A percentile compares a stretch with the other conserved stretches of the same genome.
These are phyloP conservation scores for Aspergillus felis DNA, from an alignment of 2,329 filamentous ascomycete genomes.

Conservation along the genomic window DNA sequence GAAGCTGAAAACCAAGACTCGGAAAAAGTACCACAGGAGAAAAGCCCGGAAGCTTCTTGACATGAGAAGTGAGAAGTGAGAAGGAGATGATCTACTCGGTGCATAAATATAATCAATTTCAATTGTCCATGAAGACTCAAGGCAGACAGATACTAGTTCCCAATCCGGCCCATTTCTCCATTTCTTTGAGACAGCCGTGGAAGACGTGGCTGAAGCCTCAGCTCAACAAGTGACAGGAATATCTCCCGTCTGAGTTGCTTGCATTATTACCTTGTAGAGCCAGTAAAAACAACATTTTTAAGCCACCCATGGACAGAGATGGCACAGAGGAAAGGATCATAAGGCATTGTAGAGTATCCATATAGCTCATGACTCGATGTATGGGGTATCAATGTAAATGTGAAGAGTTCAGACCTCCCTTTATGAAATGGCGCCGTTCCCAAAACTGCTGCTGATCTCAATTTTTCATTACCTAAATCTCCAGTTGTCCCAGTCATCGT, in stretches of 20 bases:
- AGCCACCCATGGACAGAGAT: not conserved
- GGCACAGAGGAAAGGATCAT: conserved; percentile 11
- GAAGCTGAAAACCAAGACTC: conserved; percentile 21
- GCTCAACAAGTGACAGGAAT: not conserved
- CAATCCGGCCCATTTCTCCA: not conserved
- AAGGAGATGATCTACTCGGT: not conserved
- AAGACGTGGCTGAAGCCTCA: not conserved
- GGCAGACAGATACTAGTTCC: not conserved
- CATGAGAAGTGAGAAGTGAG: not conserved
- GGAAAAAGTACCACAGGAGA: conserved; percentile 5
- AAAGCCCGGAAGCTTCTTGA: conserved; percentile 2
- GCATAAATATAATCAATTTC: not conserved
- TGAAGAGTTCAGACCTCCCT: conserved; percentile 22
- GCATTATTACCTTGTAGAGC: not conserved
- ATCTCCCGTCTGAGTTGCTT: not conserved
- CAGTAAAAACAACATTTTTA: not conserved
- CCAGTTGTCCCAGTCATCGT: conserved; percentile 45
- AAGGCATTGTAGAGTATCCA: conserved; percentile 15
- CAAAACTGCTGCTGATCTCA: conserved; percentile 14
- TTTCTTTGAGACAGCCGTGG: not conserved
- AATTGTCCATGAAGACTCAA: not conserved
- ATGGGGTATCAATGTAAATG: conserved; percentile 34
- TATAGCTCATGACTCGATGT: conserved; percentile 21
- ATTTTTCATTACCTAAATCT: conserved; percentile 29
- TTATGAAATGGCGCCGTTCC: conserved; percentile 22